Evolutionary conservation across 169 alveolate genomes (phyloP), one percentile per base, ranked within the genome.

Genomic region (Cryptosporidium tyzzeri): DNA sequence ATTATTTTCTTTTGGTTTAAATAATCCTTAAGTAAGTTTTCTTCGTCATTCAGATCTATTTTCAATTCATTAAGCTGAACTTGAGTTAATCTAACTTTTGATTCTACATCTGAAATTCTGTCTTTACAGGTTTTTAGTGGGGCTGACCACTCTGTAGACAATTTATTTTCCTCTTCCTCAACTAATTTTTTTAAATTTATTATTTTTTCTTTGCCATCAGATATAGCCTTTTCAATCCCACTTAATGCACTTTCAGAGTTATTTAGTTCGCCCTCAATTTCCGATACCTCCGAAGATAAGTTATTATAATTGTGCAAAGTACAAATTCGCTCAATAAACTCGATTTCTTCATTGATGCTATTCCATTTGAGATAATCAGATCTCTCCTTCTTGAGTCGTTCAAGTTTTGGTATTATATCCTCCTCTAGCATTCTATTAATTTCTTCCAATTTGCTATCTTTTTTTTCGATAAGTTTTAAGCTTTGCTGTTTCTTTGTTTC

Each of bases 401-500:
- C 93, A 67, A 97, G 91, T 73, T 95, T 91, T 33, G 99, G 99
- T 53, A 95, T 93, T 8, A 97, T 96, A 68, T 97, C 99, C n/a
- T 95, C 96, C 51, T 92, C 94, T 31, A 97, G 75, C 51, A 97
- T 93, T 71, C 95, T 92, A 71, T 94, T 92, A n/a, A 98, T 97
- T 84, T 96, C 98, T 41, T 94, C 94, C 59, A 97, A 85, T 91
- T 97, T 97, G 70, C 91, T 95, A 70, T 97, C 97, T 91, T 98
- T 97, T 85, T 97, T 96, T 68, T 93, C 92, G 53, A 98, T 97
- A 35, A 96, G 91, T 73, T 93, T 96, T 91, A 94, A 91, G 8
- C 99, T 95, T 75, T 96, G 97, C 58, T 97, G 97, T 84, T 97
- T 95, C 95, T 97, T 97, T 75, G 93, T 94, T 89, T 98, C 99